Conservation (phyloP, 768 basidiomycete genomes). For the Gymnopilus dilepis region DNA sequence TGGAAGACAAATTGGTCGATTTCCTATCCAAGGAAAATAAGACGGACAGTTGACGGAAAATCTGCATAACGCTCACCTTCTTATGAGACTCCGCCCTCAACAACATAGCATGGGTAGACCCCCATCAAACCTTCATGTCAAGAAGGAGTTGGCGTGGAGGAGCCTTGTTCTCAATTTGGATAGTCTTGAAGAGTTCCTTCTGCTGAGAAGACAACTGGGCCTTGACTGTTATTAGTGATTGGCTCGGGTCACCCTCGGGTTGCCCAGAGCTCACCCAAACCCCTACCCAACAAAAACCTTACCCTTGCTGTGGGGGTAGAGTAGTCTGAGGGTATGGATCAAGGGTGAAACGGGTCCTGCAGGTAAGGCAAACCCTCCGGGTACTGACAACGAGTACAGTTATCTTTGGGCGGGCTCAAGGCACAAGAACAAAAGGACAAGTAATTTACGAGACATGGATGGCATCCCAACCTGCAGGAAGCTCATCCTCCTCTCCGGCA, state of each 20-base stretch:
- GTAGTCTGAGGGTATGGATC: background rate
- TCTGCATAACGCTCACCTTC: constrained; percentile 6
- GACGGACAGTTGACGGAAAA: too few species aligned
- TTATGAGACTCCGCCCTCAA: constrained; percentile 12
- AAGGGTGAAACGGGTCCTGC: background rate
- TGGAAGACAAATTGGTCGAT: too few species aligned
- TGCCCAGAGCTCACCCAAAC: constrained; percentile 7
- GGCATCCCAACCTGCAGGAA: background rate
- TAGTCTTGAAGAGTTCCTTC: constrained; percentile 14
- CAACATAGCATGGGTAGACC: constrained; percentile 23
- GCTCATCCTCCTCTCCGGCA: constrained; percentile 12
- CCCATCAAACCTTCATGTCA: constrained; percentile 27
- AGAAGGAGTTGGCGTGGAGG: constrained; percentile 17
- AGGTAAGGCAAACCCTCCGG: background rate
- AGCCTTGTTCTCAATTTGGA: constrained; percentile 3
- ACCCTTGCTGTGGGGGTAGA: constrained; percentile 15
- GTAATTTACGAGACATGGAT: background rate
- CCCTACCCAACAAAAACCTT: constrained; percentile 16
- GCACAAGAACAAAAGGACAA: too few species aligned
- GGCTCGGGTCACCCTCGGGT: constrained; percentile 17
- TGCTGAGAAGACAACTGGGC: background rate
- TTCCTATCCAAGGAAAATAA: too few species aligned
- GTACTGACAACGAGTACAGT: background rate
- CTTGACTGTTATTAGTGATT: constrained; percentile 12
- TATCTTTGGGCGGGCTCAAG: too few species aligned